These are phyloP conservation scores for Nakaseomyces kungkrabaensis DNA, from an alignment of 1,139 yeast species.

Conservation along the genomic window DNA sequence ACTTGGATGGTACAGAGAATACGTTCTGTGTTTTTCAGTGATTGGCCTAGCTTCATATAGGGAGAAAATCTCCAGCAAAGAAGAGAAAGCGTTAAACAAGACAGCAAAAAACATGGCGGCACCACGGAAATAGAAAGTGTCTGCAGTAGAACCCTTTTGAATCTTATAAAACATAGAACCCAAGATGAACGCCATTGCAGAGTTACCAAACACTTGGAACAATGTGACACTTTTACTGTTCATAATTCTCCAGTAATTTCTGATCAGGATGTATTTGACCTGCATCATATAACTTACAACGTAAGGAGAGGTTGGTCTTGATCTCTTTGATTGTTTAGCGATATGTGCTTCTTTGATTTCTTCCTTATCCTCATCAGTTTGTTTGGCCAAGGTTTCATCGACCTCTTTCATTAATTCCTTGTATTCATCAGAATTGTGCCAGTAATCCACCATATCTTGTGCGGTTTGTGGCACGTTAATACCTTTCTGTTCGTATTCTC, in stretches of 20 bases:
- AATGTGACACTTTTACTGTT: conserved; percentile 61
- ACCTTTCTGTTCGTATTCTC: conserved; percentile 35
- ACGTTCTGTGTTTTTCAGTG: conserved; percentile 69
- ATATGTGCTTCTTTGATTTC: conserved; percentile 41
- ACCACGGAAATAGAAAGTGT: conserved; percentile 56
- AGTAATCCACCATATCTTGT: conserved; percentile 55
- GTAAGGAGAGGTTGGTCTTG: conserved; percentile 48
- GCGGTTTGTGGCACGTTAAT: conserved; percentile 60
- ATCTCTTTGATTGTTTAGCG: conserved; percentile 48
- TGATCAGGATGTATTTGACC: conserved; percentile 44
- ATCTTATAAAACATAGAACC: conserved; percentile 69
- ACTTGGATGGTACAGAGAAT: conserved; percentile 66
- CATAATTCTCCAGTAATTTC: conserved; percentile 53
- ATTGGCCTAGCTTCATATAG: conserved; percentile 67
- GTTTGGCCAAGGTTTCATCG: conserved; percentile 29
- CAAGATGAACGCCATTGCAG: conserved; percentile 62
- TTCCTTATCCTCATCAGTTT: conserved; percentile 7
- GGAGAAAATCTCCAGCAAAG: conserved; percentile 62
- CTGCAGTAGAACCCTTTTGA: conserved; percentile 32
- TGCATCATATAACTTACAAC: conserved; percentile 60
- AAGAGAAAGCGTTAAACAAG: conserved; percentile 66
- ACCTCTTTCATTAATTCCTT: conserved; percentile 33
- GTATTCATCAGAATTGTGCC: conserved; percentile 58
- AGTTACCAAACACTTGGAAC: conserved; percentile 51
- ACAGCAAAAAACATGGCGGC: conserved; percentile 71